Conservation (phyloP, 164 flowering plant species). For the Sedum album region DNA sequence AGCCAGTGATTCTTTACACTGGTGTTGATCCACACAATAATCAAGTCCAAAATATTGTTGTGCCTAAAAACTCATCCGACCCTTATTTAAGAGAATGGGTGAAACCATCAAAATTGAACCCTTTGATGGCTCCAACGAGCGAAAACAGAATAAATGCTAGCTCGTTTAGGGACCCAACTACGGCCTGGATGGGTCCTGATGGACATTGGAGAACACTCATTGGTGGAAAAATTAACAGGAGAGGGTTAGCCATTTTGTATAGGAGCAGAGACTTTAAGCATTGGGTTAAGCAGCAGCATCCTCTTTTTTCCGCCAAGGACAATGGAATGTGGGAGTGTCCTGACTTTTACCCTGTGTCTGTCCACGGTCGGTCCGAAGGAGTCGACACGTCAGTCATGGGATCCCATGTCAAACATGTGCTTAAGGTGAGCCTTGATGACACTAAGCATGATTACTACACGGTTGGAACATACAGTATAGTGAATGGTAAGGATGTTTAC, state of each 20-base stretch:
- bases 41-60: slow-evolving; percentile 40
- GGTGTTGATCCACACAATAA: slow-evolving; percentile 20
- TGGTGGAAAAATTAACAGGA: slow-evolving; percentile 3
- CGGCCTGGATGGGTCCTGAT: slow-evolving; percentile 28
- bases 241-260: slow-evolving; percentile 11
- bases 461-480: slow-evolving; percentile 25
- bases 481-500: slow-evolving; percentile 17
- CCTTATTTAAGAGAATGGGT: slow-evolving; percentile 39
- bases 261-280: slow-evolving; percentile 11
- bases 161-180: slow-evolving; percentile 39
- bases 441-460: slow-evolving; percentile 27
- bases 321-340: slow-evolving; percentile 21
- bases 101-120: slow-evolving; percentile 26
- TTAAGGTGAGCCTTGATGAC: slow-evolving; percentile 33
- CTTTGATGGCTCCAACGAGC: slow-evolving; percentile 22
- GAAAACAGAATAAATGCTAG: slow-evolving; percentile 18
- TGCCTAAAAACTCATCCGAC: slow-evolving; percentile 37
- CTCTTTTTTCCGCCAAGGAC: slow-evolving; percentile 12
- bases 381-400: slow-evolving; percentile 13
- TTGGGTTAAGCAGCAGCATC: slow-evolving; percentile 7
- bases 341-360: slow-evolving; percentile 13
- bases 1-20: slow-evolving; percentile 43
- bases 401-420: slow-evolving; percentile 34
- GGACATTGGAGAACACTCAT: slow-evolving; percentile 14
- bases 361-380: neutral